Evolutionary conservation across 2,329 filamentous ascomycete genomes (phyloP), one percentile per base, ranked within the genome.

Genomic region (Trichophyton verrucosum): DNA sequence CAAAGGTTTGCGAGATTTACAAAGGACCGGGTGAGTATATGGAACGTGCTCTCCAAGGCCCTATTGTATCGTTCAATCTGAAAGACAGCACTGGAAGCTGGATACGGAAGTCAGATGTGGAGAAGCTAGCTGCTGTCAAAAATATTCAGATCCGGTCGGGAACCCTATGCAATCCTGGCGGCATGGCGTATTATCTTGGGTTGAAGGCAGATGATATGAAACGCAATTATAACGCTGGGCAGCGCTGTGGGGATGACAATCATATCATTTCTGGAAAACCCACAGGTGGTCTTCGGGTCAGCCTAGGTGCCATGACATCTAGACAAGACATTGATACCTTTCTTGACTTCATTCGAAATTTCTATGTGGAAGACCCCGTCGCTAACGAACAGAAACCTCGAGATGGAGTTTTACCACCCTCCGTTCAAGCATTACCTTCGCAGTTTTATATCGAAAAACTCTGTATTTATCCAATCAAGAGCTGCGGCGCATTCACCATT

Each of bases 391-490:
- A 67, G 7, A n/a, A 61, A n/a, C 22, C 56, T n/a, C 17, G 27
- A 3, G 30, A 24, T 13, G 47, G n/a, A 4, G 42, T 27, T 27
- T 56, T 27, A 24, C 27, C 11, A 11, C 36, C 3, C 22, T 33
- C 20, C 15, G 44, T 20, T 57, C 61, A 38, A 60, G 47, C n/a
- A 58, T 27, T 55, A 44, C 58, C 66, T 46, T 60, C 68, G 7
- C 63, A 63, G 49, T 76, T 84, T 59, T 77, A 77, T 53, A 78
- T 90, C n/a, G 82, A 87, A 63, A 79, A 78, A 59, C 80, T 91
- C 15, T 84, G 80, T 0, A 82, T 97, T 0, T 99, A 91, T 69
- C 94, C 94, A 0, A 91, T 99, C 69, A 99, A 99, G 73, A 96
- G 91, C 70, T 97, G 94, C 68, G 88, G 85, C 15, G 88, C 88